Base-by-base conservation (phyloP, 176 grass and related monocot species). In the Typha latifolia region DNA sequence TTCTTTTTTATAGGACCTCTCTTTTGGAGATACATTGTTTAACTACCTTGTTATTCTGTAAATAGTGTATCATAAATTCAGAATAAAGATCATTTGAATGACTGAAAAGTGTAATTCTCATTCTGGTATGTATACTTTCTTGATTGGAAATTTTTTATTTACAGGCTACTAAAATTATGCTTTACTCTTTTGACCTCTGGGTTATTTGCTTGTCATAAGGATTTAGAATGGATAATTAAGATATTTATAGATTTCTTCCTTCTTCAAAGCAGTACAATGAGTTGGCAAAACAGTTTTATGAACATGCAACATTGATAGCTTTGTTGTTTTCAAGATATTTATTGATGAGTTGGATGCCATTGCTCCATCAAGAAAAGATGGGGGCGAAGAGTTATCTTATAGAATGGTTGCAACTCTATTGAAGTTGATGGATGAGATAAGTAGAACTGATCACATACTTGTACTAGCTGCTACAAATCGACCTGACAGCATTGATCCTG, bases 301-400 rank as follows among this genome's bases (percentile, higher is more conserved):
- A 7, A 12, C 47, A 29, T 27, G 10, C 22, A 51, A 49, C 16
- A 16, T 64, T 64, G 15, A 43, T 37, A 64, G 62, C 32, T 64
- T 37, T 64, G 31, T 64, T 64, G 26, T 22, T 20, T 78, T 75
- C 22, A 69, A 97, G 88, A 80, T 97, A 79, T 97, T 97, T 82
- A 84, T 92, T 78, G 93, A 97, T 82, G 93, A 97, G 72, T 77
- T 97, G 85, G 93, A 97, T 82, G 88, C 87, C 57, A 92, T 97
- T 92, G 93, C 93, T 67, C 88, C 88, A 82, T 73, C 89, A 84
- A 75, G 85, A 78, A 82, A 82, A 56, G 83, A 92, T 69, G 93
- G 93, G 43, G 69, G 83, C 13, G 93, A 97, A 70, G 83, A 82
- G 43, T 76, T 97, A 63, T 97, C 88, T 67, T 72, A 86, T 81